Evolutionary conservation across 176 grass and related monocot genomes (phyloP).

Genomic region (Hordeum vulgare): MorexV3_pseudomolecules_assembly NC_058521.1:42462192-42462691

Average conservation of each 20-base stretch:
- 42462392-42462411: neutral
- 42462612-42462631: conserved; percentile 43
- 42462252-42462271: neutral
- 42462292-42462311: neutral
- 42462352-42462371: neutral
- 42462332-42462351: neutral
- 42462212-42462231: conserved; percentile 30
- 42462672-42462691: neutral
- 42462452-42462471: no score
- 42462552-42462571: conserved; percentile 88
- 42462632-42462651: neutral
- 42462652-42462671: neutral
- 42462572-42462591: conserved; percentile 74
- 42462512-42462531: conserved; percentile 60
- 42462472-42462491: no score
- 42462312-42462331: neutral
- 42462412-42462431: neutral
- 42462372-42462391: neutral
- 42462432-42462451: no score
- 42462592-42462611: conserved; percentile 70
- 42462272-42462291: neutral
- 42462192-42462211: conserved; percentile 98
- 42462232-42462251: neutral
- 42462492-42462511: no score
- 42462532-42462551: conserved; percentile 73